Evolutionary conservation across 1,284 basidiomycete genomes (phyloP).

Genomic region (Sparassis latifolia): DNA sequence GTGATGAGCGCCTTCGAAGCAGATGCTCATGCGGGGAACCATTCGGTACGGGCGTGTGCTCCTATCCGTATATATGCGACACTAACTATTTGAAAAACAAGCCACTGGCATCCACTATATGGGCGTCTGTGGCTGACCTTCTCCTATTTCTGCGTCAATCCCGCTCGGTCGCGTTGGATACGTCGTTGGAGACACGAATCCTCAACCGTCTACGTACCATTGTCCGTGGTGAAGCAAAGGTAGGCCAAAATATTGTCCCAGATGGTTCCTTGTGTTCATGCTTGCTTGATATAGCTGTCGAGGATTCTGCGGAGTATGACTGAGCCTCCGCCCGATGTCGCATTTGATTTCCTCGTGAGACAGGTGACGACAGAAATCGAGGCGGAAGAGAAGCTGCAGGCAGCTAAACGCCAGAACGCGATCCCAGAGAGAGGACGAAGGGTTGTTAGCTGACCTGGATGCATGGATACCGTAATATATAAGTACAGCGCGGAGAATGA

Average conservation of each 20-base stretch:
- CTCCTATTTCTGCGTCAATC: constrained; percentile 56
- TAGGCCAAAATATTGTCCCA: constrained; percentile 16
- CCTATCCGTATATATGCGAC: background rate
- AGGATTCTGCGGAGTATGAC: constrained; percentile 44
- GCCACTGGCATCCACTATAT: constrained; percentile 50
- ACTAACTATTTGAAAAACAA: constrained; percentile 18
- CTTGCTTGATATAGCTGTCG: constrained; percentile 31
- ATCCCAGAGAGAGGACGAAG: constrained; percentile 18
- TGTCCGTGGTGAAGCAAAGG: constrained; percentile 48
- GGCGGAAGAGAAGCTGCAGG: constrained; percentile 56
- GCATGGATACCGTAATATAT: background rate
- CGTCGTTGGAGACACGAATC: constrained; percentile 40
- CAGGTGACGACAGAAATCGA: constrained; percentile 53
- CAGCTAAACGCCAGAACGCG: constrained; percentile 33
- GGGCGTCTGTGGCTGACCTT: constrained; percentile 57
- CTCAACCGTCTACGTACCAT: constrained; percentile 42
- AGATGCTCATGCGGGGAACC: constrained; percentile 38
- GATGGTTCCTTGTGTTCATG: background rate
- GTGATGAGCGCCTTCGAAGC: constrained; percentile 43
- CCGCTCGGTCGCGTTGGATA: constrained; percentile 46
- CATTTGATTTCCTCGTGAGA: constrained; percentile 38
- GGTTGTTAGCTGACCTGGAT: constrained; percentile 11
- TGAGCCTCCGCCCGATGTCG: constrained; percentile 40
- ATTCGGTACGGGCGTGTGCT: constrained; percentile 33
- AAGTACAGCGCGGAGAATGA: too few relatives aligned